Conservation (phyloP, 1,139 yeast genomes). For the Hyphopichia burtonii region DNA sequence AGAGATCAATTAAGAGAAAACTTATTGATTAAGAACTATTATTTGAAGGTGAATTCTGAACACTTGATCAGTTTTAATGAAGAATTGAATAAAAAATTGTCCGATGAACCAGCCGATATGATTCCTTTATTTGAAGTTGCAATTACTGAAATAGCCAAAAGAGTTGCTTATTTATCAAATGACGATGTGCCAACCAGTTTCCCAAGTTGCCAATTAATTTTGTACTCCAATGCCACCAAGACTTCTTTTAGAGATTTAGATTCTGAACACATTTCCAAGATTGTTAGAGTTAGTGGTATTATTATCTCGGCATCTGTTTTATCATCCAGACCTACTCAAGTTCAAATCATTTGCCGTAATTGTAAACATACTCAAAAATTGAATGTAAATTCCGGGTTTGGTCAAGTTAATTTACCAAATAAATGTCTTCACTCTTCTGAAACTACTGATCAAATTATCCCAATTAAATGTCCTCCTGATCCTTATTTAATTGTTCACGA, state of each 20-base stretch:
- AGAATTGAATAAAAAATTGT: slow-evolving; percentile 77
- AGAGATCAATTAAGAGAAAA: slow-evolving; percentile 92
- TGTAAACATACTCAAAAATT: slow-evolving; percentile 80
- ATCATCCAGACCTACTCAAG: slow-evolving; percentile 80
- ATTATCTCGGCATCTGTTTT: slow-evolving; percentile 89
- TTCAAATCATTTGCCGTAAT: slow-evolving; percentile 82
- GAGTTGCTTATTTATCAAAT: slow-evolving; percentile 63
- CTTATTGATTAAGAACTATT: slow-evolving; percentile 72
- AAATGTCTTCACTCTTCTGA: slow-evolving; percentile 66
- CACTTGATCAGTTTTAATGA: slow-evolving; percentile 88
- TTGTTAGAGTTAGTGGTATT: slow-evolving; percentile 90
- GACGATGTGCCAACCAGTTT: slow-evolving; percentile 58
- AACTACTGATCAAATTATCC: slow-evolving; percentile 43
- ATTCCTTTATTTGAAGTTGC: slow-evolving; percentile 89
- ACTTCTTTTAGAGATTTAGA: slow-evolving; percentile 79
- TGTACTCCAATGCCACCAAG: slow-evolving; percentile 71
- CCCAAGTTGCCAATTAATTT: slow-evolving; percentile 81
- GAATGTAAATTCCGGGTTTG: slow-evolving; percentile 71
- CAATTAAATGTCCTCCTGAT: slow-evolving; percentile 78
- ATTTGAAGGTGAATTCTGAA: slow-evolving; percentile 73
- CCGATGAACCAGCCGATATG: slow-evolving; percentile 87
- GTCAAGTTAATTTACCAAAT: slow-evolving; percentile 76
- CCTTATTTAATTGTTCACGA: slow-evolving; percentile 95
- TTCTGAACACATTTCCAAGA: slow-evolving; percentile 84
- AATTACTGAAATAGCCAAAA: slow-evolving; percentile 84